A percentile compares a stretch with the other conserved stretches of the same genome.
Conservation (phyloP, 2,329 filamentous ascomycete species). For the Huntiella bhutanensis region DNA sequence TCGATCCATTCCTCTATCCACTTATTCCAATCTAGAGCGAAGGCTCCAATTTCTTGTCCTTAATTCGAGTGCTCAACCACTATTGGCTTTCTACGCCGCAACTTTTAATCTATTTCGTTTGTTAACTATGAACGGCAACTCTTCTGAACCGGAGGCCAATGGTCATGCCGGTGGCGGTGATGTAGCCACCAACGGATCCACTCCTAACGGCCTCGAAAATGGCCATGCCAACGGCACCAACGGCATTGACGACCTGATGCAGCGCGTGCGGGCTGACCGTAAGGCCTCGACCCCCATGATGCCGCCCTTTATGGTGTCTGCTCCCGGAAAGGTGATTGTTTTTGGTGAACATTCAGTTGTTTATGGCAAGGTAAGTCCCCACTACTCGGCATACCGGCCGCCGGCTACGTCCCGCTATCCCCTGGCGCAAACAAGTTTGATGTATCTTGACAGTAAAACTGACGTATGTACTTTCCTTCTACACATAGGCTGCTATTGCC, state of each 20-base stretch:
- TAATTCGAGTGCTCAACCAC: neutral
- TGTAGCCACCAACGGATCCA: neutral
- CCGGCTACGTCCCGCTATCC: conserved; percentile 4
- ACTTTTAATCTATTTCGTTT: neutral
- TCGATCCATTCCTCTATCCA: neutral
- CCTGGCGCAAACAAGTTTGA: neutral
- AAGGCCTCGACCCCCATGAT: conserved; percentile 49
- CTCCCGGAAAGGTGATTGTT: conserved; percentile 94
- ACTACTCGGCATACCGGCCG: no score
- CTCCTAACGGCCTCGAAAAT: conserved; percentile 12
- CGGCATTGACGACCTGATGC: conserved; percentile 18
- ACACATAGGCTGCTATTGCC: conserved; percentile 60
- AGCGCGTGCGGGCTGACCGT: conserved; percentile 26
- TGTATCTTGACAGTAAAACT: conserved; percentile 1
- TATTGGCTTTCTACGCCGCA: no score
- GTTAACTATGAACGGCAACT: conserved; percentile 4
- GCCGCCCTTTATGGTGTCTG: conserved; percentile 92
- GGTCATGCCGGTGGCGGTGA: neutral
- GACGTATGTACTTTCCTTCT: neutral
- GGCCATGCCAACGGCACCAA: conserved; percentile 16
- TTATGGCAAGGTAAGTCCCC: conserved; percentile 56
- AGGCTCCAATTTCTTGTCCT: neutral
- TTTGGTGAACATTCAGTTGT: conserved; percentile 98
- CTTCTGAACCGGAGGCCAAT: conserved; percentile 4
- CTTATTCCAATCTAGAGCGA: no score